Percentiles rank a stretch among this genome's conserved stretches.
phyloP scores from a whole-genome alignment of 2,329 filamentous ascomycete species.

The Trichoderma arundinaceum region DNA sequence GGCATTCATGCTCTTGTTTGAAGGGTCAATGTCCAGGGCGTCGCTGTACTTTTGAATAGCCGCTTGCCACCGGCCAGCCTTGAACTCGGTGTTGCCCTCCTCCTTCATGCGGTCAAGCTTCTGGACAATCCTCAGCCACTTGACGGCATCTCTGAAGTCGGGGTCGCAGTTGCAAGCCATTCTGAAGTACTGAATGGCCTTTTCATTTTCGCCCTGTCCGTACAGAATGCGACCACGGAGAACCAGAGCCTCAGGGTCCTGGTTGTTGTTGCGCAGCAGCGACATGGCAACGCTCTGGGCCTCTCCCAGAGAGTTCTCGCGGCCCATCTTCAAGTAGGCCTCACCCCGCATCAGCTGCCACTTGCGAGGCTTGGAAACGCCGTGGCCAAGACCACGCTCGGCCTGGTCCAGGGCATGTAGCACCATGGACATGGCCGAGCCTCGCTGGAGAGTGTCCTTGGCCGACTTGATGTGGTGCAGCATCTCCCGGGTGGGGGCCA shows the following conservation, averaged over 20 bases:
- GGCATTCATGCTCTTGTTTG: conserved; percentile 90
- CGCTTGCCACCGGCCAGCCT: conserved; percentile 76
- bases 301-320: conserved; percentile 85
- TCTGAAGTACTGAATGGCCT: conserved; percentile 89
- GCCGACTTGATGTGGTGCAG: conserved; percentile 79
- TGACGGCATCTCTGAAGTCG: conserved; percentile 86
- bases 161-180: conserved; percentile 90
- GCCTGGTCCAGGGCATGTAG: conserved; percentile 91
- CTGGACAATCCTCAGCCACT: conserved; percentile 86
- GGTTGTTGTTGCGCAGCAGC: conserved; percentile 81
- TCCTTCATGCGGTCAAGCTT: conserved; percentile 93
- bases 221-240: conserved; percentile 88
- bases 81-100: conserved; percentile 90
- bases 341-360: conserved; percentile 94
- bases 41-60: conserved; percentile 85
- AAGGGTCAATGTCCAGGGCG: conserved; percentile 82
- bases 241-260: conserved; percentile 92
- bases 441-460: conserved; percentile 74
- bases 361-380: conserved; percentile 83
- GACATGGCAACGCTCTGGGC: conserved; percentile 92
- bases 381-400: conserved; percentile 75
- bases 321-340: conserved; percentile 91
- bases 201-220: conserved; percentile 90
- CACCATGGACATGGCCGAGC: conserved; percentile 87
- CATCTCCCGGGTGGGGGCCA: conserved; percentile 83